Evolutionary conservation across 2,329 filamentous ascomycete species (phyloP), one percentile per base, ranked within the genome.

Genomic region (Phyllachora maydis): DNA sequence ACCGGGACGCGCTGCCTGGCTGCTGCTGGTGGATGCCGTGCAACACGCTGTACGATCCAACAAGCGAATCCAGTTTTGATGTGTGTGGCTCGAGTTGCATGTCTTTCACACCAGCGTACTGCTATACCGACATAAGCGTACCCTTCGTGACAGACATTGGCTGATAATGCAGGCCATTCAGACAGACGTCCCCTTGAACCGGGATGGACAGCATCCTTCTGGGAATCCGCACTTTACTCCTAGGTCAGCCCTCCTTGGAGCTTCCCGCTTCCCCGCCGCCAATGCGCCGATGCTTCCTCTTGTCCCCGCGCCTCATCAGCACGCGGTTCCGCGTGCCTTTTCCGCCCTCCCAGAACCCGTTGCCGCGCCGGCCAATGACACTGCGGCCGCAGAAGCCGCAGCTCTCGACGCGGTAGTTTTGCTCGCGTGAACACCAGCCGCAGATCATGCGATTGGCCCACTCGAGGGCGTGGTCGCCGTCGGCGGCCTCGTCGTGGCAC

Each of bases 391-490:
- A 90, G 37, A 78, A 66, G 2, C 54, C 59, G 43, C 79, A 90
- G 30, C 72, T 69, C 39, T 83, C 75, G 2, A 74, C 68, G 12
- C 68, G 55, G 45, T 79, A 90, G 32, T 69, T 69, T 49, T 85
- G 77, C 52, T 90, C 79, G 24, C 79, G 56, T 32, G 72, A 79
- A 45, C 78, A 79, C 52, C 62, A 75, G 5, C 74, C 74, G 42
- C 76, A 85, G 17, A 85, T 66, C 76, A 88, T 88, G 23, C 77
- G 57, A 37, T 73, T 79, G 6, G 79, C 79, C 58, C 78, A 79
- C 48, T 88, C 79, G 32, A 77, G 71, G 6, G 62, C 51, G 47
- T 90, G 79, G n/a, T n/a, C n/a, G n/a, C n/a, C n/a, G 23, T 74
- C 69, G 35, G 69, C 65, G 7, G 50, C 59, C 10, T 51, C 59